Base-by-base conservation (phyloP, 1,139 yeast genomes). In the Magnusiomyces paraingens region DNA sequence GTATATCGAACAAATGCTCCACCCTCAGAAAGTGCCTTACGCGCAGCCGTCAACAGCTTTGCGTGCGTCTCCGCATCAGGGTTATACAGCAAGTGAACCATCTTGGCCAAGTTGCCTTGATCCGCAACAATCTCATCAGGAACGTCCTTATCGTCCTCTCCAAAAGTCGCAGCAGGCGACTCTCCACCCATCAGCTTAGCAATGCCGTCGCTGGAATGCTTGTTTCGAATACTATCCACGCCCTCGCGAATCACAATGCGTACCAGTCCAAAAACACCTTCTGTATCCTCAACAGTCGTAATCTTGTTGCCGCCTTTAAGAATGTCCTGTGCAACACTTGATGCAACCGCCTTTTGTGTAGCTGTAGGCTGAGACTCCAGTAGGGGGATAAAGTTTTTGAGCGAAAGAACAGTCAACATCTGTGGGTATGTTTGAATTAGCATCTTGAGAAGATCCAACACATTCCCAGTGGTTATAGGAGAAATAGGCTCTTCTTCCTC, bases 91-190 rank as follows among this genome's bases (percentile, higher is more conserved):
- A 84, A 73, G 62, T 84, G 91, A 3, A 88, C 72, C n/a, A 87
- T 68, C 62, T 84, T 84, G 45, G 93, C 82, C 14, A 91, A 69
- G 55, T 79, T 81, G 59, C 86, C 86, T 63, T 85, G 90, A 51
- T 79, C 81, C n/a, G 72, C 68, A 29, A 80, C 52, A 22, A 65
- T 66, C 18, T 65, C 69, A 21, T 59, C 61, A 40, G 65, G 64
- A 5, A 59, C 57, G 22, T 61, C 64, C 22, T 56, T 59, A 39
- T 61, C 66, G 43, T 52, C 51, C 20, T 42, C 52, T 2, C 46
- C 41, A 26, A 26, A 26, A 8, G 32, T 26, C 17, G 50, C 14
- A 12, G 40, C 49, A 20, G 38, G 41, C 21, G 49, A 47, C 17
- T 50, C 17, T 18, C 55, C 60, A 20, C 54, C 57, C 49, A 53